A percentile compares a stretch with the other conserved stretches of the same genome.
These are phyloP conservation scores for Shiraia bambusicola DNA, from an alignment of 2,329 filamentous ascomycete species.

Conservation along the genomic window DNA sequence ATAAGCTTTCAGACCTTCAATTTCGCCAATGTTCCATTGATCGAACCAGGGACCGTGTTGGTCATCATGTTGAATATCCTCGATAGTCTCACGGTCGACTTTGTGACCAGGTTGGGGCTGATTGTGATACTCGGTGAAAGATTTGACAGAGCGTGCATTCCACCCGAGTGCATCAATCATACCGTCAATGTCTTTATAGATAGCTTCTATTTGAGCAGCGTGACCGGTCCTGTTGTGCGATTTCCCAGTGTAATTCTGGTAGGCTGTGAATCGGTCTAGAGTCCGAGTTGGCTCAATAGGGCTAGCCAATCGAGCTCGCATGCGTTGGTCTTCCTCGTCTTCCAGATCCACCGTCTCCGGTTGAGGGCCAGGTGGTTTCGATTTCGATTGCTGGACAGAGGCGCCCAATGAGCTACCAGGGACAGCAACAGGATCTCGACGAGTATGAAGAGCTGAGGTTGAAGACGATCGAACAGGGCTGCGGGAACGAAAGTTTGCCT, in stretches of 20 bases:
- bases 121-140: constrained; percentile 65
- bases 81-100: constrained; percentile 66
- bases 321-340: constrained; percentile 66
- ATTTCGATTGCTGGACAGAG: constrained; percentile 35
- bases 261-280: constrained; percentile 67
- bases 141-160: constrained; percentile 68
- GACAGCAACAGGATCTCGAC: constrained; percentile 35
- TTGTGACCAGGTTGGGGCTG: constrained; percentile 49
- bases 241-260: constrained; percentile 48
- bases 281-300: constrained; percentile 62
- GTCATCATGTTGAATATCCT: constrained; percentile 41
- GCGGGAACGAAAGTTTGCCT: constrained; percentile 67
- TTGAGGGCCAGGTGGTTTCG: constrained; percentile 44
- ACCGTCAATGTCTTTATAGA: constrained; percentile 79
- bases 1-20: constrained; percentile 65
- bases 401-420: constrained; percentile 35
- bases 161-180: constrained; percentile 94
- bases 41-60: constrained; percentile 54
- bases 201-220: constrained; percentile 52
- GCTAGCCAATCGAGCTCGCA: constrained; percentile 63
- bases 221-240: constrained; percentile 45
- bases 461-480: constrained; percentile 66
- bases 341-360: constrained; percentile 39
- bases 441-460: constrained; percentile 47
- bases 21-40: constrained; percentile 75